These are phyloP conservation scores for Penicillium freii DNA, from an alignment of 2,329 filamentous ascomycete genomes.

Conservation along the genomic window DNA sequence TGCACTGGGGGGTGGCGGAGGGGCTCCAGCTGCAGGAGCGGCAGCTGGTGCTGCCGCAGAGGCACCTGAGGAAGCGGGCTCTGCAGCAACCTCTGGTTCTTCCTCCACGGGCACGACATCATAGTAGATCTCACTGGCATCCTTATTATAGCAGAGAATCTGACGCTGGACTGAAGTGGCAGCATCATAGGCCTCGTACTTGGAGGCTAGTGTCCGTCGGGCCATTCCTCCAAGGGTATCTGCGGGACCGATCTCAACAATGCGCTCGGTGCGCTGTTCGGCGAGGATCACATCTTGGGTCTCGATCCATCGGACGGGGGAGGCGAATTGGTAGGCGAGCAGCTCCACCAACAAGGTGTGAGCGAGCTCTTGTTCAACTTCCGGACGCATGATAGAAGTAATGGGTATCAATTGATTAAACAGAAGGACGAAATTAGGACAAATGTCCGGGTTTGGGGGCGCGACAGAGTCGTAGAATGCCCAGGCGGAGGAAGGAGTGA, in stretches of 20 bases:
- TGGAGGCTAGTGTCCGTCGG: constrained; percentile 88
- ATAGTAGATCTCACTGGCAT: constrained; percentile 99
- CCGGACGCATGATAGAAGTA: constrained; percentile 76
- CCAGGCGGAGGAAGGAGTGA: constrained; percentile 8
- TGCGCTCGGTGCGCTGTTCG: constrained; percentile 92
- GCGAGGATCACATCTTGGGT: constrained; percentile 99
- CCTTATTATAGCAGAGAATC: constrained; percentile 99
- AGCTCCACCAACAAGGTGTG: constrained; percentile 98
- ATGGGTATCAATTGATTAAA: constrained; percentile 24
- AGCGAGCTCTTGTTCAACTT: constrained; percentile 98
- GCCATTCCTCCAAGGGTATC: constrained; percentile 98
- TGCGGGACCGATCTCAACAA: constrained; percentile 95
- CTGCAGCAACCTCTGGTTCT: constrained; percentile 63
- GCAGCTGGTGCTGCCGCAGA: constrained; percentile 44
- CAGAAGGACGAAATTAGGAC: constrained; percentile 18
- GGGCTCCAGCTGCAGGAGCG: constrained; percentile 54
- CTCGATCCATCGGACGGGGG: constrained; percentile 98
- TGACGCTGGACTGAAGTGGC: constrained; percentile 94
- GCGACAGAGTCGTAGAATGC: constrained; percentile 16
- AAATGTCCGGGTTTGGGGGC: constrained; percentile 16
- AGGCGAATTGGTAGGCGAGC: constrained; percentile 98
- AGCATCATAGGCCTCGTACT: constrained; percentile 98
- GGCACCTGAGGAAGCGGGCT: constrained; percentile 36
- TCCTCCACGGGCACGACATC: constrained; percentile 94
- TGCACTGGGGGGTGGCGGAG: constrained; percentile 63